Conservation (phyloP, 2,329 filamentous ascomycete genomes). For the Epichloe gansuensis region DNA sequence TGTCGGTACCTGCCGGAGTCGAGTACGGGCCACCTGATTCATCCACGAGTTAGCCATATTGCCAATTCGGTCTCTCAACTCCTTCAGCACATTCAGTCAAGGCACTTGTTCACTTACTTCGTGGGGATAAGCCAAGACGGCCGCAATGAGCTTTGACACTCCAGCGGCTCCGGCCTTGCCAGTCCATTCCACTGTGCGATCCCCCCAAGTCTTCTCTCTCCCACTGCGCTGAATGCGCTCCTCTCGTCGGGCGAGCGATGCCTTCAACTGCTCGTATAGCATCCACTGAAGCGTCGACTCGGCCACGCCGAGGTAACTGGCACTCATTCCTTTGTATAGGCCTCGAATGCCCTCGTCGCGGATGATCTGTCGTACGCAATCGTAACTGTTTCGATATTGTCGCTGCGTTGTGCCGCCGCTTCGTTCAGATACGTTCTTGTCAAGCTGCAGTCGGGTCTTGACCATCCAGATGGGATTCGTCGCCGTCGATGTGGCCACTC, state of each 20-base stretch:
- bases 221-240: constrained; percentile 43
- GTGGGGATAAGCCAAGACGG: constrained; percentile 79
- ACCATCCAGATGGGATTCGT: constrained; percentile 96
- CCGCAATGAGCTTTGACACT: constrained; percentile 72
- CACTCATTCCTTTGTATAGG: constrained; percentile 81
- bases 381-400: constrained; percentile 74
- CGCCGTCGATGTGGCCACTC: constrained; percentile 74
- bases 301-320: constrained; percentile 79
- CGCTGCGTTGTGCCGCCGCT: constrained; percentile 41
- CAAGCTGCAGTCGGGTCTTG: constrained; percentile 84
- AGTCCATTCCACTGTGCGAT: constrained; percentile 62
- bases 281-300: constrained; percentile 91
- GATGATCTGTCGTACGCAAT: constrained; percentile 75
- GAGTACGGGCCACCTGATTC: constrained; percentile 60
- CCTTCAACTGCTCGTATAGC: constrained; percentile 86
- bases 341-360: constrained; percentile 68
- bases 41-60: not conserved
- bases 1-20: constrained; percentile 72
- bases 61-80: too few relatives aligned
- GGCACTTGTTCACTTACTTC: constrained; percentile 45
- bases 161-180: constrained; percentile 72
- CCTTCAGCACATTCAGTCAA: not conserved
- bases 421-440: constrained; percentile 64
- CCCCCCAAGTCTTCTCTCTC: constrained; percentile 54
- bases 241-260: constrained; percentile 52